Evolutionary conservation across 306 rosid species (phyloP), one percentile per base, ranked within the genome.

Genomic region (Quercus alba): DNA sequence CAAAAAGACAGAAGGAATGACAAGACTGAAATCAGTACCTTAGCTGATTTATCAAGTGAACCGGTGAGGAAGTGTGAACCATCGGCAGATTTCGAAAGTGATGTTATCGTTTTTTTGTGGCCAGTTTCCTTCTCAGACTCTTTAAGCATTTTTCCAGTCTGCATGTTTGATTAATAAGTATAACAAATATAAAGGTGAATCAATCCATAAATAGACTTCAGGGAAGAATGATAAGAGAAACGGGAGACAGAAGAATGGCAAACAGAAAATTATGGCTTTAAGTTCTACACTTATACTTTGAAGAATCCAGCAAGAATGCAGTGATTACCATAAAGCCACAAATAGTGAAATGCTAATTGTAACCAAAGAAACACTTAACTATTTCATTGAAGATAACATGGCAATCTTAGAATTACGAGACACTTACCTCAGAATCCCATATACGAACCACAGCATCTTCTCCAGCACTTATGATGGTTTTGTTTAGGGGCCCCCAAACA

Each of bases 51-150:
- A 79, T 95, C 99, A 38, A 84, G 90, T 5, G 99, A 93, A 38
- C 99, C 99, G 14, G 98, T 89, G 5, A 93, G 76, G 77, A 95
- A 93, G 81, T 95, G 97, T 0, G 99, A 90, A 28, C 93, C 98
- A 80, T 93, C 97, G 0, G 87, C 86, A 72, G 97, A 90, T 77
- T 93, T 93, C 2, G 84, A 70, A 20, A 95, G 97, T 2, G 97
- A 89, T 23, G 98, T 85, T 41, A 95, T 85, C 0, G 92, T 70
- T 81, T 93, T 90, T 54, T 92, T 91, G 81, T 95, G 99, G 30
- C 97, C 97, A 18, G 77, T 26, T 73, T 95, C 99, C 93, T 91
- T 88, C 35, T 87, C 92, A 1, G 91, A 84, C 86, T 95, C 97
- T 54, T 88, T 84, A 4, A 95, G 82, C 63, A 90, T 72, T 75